phyloP scores from a whole-genome alignment of 2,329 filamentous ascomycete species.

The Orbilia blumenaviensis region DNA sequence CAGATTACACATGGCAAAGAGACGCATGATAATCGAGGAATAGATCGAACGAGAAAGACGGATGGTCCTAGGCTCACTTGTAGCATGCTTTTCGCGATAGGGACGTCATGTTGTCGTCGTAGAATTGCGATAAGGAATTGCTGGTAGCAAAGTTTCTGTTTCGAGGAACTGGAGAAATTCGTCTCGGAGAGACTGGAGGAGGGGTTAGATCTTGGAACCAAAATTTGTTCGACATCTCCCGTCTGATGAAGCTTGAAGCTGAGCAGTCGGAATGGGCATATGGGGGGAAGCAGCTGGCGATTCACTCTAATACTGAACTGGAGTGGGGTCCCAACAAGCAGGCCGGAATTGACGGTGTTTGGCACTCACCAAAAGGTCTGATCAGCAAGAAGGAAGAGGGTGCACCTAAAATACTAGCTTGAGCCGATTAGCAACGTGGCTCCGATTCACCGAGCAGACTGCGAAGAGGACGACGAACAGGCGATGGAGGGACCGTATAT shows the following conservation, averaged over 20 bases:
- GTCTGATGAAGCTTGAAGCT: neutral
- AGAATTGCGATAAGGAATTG: conserved; percentile 19
- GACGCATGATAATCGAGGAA: conserved; percentile 16
- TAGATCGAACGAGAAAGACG: conserved; percentile 22
- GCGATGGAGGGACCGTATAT: neutral
- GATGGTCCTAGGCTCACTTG: conserved; percentile 56
- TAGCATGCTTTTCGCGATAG: conserved; percentile 59
- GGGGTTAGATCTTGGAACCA: conserved; percentile 32
- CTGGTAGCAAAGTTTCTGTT: conserved; percentile 9
- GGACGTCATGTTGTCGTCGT: conserved; percentile 53
- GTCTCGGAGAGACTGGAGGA: conserved; percentile 5
- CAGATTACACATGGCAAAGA: conserved; percentile 46
- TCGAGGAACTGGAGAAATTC: conserved; percentile 7
- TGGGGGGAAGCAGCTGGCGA: neutral
- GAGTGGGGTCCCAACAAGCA: neutral
- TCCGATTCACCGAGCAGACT: neutral
- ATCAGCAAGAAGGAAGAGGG: conserved; percentile 26
- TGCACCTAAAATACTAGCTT: neutral
- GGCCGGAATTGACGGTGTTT: neutral
- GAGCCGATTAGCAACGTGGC: conserved; percentile 4
- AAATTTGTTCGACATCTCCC: neutral
- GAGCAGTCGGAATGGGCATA: neutral
- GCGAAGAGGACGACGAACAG: conserved; percentile 13
- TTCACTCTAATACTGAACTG: neutral
- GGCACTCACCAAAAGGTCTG: conserved; percentile 36